phyloP scores from a whole-genome alignment of 139 green algal species.

The Volvox africanus region DNA sequence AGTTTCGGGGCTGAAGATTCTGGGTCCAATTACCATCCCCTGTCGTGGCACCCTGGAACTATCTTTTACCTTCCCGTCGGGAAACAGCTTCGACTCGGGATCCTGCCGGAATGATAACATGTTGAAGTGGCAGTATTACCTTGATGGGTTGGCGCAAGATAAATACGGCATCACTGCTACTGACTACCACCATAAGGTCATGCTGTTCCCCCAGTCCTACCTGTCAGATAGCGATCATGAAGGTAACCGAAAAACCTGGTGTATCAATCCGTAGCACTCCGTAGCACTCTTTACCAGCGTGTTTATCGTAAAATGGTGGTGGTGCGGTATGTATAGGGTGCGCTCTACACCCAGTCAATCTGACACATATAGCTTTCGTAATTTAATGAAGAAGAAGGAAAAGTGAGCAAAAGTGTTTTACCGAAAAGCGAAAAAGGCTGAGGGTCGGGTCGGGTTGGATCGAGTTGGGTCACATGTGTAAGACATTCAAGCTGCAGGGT shows the following conservation, averaged over 20 bases:
- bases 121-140: constrained; percentile 20
- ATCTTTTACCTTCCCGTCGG: not conserved
- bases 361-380: no score
- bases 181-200: constrained; percentile 4
- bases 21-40: not conserved
- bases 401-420: no score
- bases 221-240: not conserved
- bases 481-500: not conserved
- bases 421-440: no score
- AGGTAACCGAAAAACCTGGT: no score
- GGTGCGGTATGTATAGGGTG: no score
- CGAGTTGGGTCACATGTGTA: no score
- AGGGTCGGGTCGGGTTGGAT: no score
- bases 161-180: not conserved
- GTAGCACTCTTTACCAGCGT: no score
- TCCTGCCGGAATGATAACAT: not conserved
- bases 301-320: no score
- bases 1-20: not conserved
- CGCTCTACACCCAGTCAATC: no score
- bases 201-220: not conserved
- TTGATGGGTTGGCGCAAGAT: not conserved
- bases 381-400: no score
- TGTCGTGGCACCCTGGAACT: not conserved
- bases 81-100: not conserved
- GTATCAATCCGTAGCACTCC: no score